Conservation (phyloP, 2,329 filamentous ascomycete species). For the Penicillium nordicum region DNA sequence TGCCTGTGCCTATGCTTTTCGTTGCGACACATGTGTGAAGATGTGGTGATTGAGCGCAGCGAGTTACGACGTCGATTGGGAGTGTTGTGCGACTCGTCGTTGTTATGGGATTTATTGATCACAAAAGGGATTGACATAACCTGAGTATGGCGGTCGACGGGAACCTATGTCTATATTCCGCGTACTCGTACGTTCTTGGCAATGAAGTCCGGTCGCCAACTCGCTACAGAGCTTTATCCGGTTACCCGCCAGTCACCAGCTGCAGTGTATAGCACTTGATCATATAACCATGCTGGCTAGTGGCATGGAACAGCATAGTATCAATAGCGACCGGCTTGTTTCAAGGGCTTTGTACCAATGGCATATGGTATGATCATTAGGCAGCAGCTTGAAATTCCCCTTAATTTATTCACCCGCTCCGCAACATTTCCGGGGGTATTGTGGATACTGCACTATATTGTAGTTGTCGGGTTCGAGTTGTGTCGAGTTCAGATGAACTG, state of each 20-base stretch:
- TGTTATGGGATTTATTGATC: background rate
- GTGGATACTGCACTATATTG: background rate
- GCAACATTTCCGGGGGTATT: background rate
- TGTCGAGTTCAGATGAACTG: background rate
- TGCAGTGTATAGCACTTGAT: background rate
- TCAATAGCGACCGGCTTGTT: background rate
- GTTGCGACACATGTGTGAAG: too few species aligned
- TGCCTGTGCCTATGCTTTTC: background rate
- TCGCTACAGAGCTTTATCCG: background rate
- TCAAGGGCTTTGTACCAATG: background rate
- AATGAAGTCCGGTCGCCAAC: background rate
- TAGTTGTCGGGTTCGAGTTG: background rate
- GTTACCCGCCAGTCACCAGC: background rate
- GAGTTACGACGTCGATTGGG: background rate
- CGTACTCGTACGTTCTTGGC: background rate
- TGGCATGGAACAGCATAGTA: background rate
- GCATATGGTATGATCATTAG: background rate
- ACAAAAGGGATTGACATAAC: background rate
- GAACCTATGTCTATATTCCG: background rate
- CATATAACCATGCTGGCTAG: background rate
- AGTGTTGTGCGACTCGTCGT: too few species aligned
- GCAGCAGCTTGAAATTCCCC: background rate
- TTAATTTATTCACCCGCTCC: background rate
- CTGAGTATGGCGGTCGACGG: background rate
- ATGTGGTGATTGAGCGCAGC: background rate